Conservation (phyloP, 345 rosid species). For the Linum usitatissimum region DNA sequence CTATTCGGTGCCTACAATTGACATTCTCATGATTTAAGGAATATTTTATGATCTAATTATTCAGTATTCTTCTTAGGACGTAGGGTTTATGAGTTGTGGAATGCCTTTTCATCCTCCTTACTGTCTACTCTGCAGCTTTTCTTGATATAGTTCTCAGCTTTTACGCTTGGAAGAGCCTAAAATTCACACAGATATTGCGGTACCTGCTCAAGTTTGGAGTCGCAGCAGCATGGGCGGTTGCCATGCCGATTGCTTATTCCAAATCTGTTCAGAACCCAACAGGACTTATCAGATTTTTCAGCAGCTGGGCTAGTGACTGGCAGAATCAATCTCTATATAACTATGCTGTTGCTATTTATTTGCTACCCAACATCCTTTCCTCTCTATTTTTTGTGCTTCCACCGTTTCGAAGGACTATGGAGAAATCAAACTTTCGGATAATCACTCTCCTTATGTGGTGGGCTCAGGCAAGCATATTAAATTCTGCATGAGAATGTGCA, state of each 20-base stretch:
- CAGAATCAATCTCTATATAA: constrained; percentile 44
- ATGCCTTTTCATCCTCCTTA: constrained; percentile 6
- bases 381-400: constrained; percentile 67
- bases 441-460: constrained; percentile 88
- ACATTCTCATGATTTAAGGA: constrained; percentile 2
- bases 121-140: constrained; percentile 38
- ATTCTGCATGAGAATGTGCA: not conserved
- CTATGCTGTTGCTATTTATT: constrained; percentile 68
- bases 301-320: constrained; percentile 58
- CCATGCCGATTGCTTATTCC: constrained; percentile 69
- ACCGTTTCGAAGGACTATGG: constrained; percentile 64
- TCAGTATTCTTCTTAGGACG: constrained; percentile 6
- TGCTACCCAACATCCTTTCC: constrained; percentile 69
- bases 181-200: constrained; percentile 61
- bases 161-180: constrained; percentile 80
- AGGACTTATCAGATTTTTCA: constrained; percentile 58
- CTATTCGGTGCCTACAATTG: not conserved
- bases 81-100: constrained; percentile 3
- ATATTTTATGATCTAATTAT: constrained; percentile 1
- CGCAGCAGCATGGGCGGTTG: constrained; percentile 79
- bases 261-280: constrained; percentile 64
- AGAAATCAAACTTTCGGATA: constrained; percentile 70
- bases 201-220: constrained; percentile 62
- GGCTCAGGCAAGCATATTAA: constrained; percentile 69
- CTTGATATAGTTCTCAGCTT: constrained; percentile 76